These are phyloP conservation scores for Colletotrichum tanaceti DNA, from an alignment of 2,329 filamentous ascomycete genomes.

Conservation along the genomic window DNA sequence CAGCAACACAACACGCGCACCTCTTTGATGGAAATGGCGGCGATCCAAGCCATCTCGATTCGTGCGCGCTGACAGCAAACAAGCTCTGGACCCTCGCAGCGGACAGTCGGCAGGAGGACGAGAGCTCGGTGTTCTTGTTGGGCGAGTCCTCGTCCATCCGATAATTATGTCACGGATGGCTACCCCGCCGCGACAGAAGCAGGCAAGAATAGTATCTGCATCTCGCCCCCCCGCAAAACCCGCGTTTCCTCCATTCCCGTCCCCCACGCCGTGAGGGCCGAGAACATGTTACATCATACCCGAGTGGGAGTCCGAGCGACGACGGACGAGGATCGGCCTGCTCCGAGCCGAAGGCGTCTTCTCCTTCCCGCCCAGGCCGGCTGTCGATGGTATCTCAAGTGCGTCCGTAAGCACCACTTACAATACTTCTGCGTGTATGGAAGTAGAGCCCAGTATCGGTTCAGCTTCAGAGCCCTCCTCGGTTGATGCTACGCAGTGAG, in stretches of 20 bases:
- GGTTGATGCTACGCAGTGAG: too few species aligned
- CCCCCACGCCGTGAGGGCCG: constrained; percentile 49
- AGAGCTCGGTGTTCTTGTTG: constrained; percentile 54
- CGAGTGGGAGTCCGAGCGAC: constrained; percentile 52
- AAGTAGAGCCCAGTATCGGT: too few species aligned
- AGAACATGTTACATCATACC: constrained; percentile 51
- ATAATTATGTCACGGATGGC: constrained; percentile 60
- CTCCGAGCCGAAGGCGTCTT: neutral
- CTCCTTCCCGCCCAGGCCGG: too few species aligned
- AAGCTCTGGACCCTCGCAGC: too few species aligned
- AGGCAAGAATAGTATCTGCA: too few species aligned
- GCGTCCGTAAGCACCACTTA: neutral
- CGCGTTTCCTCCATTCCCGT: constrained; percentile 48
- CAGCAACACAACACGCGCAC: too few species aligned
- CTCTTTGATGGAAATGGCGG: neutral
- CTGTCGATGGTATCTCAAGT: neutral
- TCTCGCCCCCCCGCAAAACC: constrained; percentile 44
- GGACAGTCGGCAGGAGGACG: constrained; percentile 16
- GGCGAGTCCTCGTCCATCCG: constrained; percentile 61
- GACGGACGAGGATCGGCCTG: constrained; percentile 44
- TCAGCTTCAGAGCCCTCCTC: too few species aligned
- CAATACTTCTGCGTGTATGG: too few species aligned
- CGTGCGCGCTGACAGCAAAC: neutral
- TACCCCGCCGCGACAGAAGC: constrained; percentile 29
- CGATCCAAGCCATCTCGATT: neutral